Conservation (phyloP, 83 land plant genomes). For the Isoetes engelmannii region DNA sequence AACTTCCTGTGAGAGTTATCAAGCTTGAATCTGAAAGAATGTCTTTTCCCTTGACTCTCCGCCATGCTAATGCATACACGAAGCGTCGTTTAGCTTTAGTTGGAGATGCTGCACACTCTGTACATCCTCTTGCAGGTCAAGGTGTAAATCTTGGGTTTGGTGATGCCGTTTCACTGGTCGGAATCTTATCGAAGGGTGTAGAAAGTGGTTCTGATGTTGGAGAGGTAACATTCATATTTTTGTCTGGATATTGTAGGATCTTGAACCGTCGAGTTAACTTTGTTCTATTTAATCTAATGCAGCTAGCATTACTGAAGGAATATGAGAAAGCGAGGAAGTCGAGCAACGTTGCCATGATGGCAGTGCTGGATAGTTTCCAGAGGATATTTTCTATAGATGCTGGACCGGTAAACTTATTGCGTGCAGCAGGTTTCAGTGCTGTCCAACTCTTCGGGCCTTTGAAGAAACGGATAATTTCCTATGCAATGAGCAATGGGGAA, state of each 20-base stretch:
- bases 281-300: constrained; percentile 7
- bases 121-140: constrained; percentile 97
- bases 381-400: constrained; percentile 78
- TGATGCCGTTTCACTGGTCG: constrained; percentile 68
- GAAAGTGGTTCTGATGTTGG: constrained; percentile 65
- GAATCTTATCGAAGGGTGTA: constrained; percentile 54
- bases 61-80: constrained; percentile 65
- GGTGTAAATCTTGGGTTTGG: constrained; percentile 98
- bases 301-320: constrained; percentile 62
- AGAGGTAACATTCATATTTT: constrained; percentile 46
- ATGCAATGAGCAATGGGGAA: constrained; percentile 50
- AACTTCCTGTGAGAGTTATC: constrained; percentile 60
- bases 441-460: constrained; percentile 74
- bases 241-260: neutral
- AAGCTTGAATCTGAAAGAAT: constrained; percentile 61
- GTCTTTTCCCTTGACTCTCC: constrained; percentile 72
- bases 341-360: constrained; percentile 80
- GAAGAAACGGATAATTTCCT: constrained; percentile 67
- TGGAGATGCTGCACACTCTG: constrained; percentile 98
- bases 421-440: constrained; percentile 88
- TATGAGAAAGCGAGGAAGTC: constrained; percentile 75
- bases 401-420: constrained; percentile 66
- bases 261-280: neutral
- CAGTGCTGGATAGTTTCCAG: constrained; percentile 87
- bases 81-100: constrained; percentile 61